Evolutionary conservation across 306 rosid species (phyloP), one percentile per base, ranked within the genome.

Genomic region (cucumber (Cucumis sativus)): DNA sequence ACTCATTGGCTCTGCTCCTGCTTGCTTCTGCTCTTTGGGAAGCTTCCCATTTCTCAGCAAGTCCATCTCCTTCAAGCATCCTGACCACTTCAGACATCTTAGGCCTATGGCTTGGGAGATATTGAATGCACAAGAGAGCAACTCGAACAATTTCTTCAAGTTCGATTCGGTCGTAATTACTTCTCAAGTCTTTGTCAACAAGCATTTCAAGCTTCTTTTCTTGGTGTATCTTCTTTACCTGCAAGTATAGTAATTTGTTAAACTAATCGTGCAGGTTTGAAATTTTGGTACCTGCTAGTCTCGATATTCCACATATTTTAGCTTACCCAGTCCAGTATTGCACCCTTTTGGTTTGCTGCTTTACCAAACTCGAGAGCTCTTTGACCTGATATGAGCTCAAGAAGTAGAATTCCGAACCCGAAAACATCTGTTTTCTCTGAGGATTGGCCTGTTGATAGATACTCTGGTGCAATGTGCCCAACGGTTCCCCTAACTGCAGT

Each of bases 31-130:
- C 87, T 68, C 89, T 85, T 79, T 92, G 96, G 16, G 98, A 83
- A 63, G 97, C 96, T 82, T 96, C 99, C 99, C 99, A 96, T 84
- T 92, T 96, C 83, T 96, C 98, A 2, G 92, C 99, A 40, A 96
- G 97, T 0, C 98, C 99, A 67, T 96, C 99, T 69, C 98, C 99
- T 88, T 92, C 98, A 8, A 96, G 98, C 99, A 96, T 92, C 51
- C 99, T 81, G 49, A 96, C 96, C 67, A 92, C 99, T 80, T 96
- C 97, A 21, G 99, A 92, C 98, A 91, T 96, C 87, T 87, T 95
- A 5, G 99, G 99, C 62, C 99, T 86, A 17, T 86, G 89, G 59
- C 84, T 83, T 30, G 92, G 90, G 77, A 83, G 78, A 67, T 82
- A 82, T 30, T 90, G 95, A 56, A 89, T 90, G 51, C 95, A 88